Evolutionary conservation across 345 rosid species (phyloP).

Genomic region (Carallia brachiata): DNA sequence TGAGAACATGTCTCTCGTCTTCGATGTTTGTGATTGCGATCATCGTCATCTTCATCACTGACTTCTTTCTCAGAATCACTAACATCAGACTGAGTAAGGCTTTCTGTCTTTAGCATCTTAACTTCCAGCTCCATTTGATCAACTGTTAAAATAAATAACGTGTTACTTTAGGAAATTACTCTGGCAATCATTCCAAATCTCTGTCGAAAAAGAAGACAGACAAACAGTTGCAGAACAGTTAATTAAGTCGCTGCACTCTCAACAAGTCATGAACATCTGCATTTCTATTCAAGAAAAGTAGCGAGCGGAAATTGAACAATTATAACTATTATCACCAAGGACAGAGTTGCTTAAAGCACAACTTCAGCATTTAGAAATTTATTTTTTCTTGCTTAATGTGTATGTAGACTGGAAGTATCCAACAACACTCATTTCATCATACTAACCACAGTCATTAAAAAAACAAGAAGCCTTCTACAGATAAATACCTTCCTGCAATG

Average conservation of each 20-base stretch:
- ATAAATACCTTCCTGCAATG: no score
- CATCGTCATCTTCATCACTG: slow-evolving; percentile 97
- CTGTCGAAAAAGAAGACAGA: background rate
- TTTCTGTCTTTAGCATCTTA: slow-evolving; percentile 57
- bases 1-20: slow-evolving; percentile 59
- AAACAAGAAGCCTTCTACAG: no score
- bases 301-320: no score
- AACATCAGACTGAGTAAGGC: slow-evolving; percentile 56
- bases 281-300: background rate
- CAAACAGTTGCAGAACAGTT: background rate
- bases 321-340: no score
- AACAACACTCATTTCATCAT: no score
- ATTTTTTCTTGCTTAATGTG: no score
- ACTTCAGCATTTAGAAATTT: no score
- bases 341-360: no score
- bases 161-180: slow-evolving; percentile 13
- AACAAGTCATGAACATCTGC: background rate
- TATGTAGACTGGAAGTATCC: no score
- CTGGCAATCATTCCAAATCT: background rate
- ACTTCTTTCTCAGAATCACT: slow-evolving; percentile 88
- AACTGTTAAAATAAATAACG: slow-evolving; percentile 18
- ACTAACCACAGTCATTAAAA: no score
- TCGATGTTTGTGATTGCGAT: slow-evolving; percentile 96
- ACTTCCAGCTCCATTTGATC: slow-evolving; percentile 71
- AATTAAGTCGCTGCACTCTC: background rate